These are phyloP conservation scores for Candida gorgasii DNA, from an alignment of 805 yeast genomes.

Conservation along the genomic window DNA sequence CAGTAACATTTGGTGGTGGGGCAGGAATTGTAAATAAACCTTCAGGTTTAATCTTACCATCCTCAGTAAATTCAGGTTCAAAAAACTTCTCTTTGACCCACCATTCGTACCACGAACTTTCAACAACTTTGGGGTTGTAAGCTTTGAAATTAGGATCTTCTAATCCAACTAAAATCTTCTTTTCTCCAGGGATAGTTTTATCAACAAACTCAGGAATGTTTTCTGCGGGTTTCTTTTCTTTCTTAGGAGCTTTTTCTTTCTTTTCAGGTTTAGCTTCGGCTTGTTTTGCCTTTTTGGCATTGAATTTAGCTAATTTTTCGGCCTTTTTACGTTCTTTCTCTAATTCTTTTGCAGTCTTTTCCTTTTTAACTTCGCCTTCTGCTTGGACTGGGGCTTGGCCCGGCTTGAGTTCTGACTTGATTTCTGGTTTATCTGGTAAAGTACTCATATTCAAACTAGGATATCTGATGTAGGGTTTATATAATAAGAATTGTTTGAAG, in stretches of 20 bases:
- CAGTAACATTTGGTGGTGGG: constrained; percentile 99
- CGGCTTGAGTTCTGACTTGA: constrained; percentile 4
- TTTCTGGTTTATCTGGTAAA: neutral
- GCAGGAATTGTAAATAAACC: constrained; percentile 91
- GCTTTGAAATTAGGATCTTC: constrained; percentile 95
- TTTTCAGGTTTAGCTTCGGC: constrained; percentile 44
- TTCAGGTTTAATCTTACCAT: constrained; percentile 76
- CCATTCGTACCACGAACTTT: constrained; percentile 97
- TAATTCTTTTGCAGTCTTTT: constrained; percentile 74
- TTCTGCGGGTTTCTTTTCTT: constrained; percentile 66
- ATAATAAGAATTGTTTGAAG: constrained; percentile 2
- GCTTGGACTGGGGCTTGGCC: neutral
- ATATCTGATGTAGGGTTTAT: constrained; percentile 2
- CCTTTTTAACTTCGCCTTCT: constrained; percentile 31
- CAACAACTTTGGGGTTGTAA: constrained; percentile 88
- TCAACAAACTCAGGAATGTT: constrained; percentile 86
- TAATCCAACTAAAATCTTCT: constrained; percentile 80
- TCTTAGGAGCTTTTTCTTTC: constrained; percentile 55
- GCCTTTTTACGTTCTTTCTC: constrained; percentile 89
- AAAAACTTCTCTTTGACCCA: constrained; percentile 89
- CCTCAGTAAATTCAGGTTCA: constrained; percentile 76
- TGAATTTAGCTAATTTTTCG: constrained; percentile 82
- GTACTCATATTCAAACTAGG: constrained; percentile 16
- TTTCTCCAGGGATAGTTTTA: constrained; percentile 82
- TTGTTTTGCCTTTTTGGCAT: constrained; percentile 74